Evolutionary conservation across 1,284 basidiomycete genomes (phyloP).

Genomic region (Moesziomyces parantarcticus): DNA sequence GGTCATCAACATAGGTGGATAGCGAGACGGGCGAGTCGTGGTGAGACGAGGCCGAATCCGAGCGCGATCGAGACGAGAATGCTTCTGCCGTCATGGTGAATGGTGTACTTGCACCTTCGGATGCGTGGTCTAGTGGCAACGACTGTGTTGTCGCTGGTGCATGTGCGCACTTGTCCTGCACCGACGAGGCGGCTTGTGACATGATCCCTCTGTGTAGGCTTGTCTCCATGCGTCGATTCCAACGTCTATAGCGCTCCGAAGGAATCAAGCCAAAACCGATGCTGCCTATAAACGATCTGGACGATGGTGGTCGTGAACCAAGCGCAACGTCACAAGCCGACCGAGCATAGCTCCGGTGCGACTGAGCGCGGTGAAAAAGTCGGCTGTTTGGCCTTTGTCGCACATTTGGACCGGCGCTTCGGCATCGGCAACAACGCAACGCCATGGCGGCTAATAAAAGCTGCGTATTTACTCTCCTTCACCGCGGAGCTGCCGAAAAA

Average conservation of each 20-base stretch:
- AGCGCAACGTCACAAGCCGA: no score
- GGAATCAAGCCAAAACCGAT: no score
- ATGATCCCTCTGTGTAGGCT: no score
- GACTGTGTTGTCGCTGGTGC: neutral
- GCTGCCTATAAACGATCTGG: no score
- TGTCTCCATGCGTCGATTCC: no score
- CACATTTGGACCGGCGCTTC: neutral
- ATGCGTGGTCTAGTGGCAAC: neutral
- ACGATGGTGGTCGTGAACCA: no score
- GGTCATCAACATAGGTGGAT: slow-evolving; percentile 21
- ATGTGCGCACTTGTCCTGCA: no score
- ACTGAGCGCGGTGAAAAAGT: neutral
- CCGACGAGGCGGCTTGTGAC: no score
- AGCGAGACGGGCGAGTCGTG: slow-evolving; percentile 18
- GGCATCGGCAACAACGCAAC: neutral
- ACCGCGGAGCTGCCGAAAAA: neutral
- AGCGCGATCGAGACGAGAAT: slow-evolving; percentile 20
- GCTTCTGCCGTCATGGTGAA: slow-evolving; percentile 23
- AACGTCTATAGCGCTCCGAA: no score
- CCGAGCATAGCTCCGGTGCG: no score
- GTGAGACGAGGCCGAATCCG: slow-evolving; percentile 27
- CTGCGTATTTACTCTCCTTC: neutral
- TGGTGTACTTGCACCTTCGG: slow-evolving; percentile 9
- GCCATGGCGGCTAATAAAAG: neutral
- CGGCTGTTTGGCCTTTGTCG: neutral